Evolutionary conservation across 2,329 filamentous ascomycete species (phyloP), one percentile per base, ranked within the genome.

Genomic region (Diaporthe destruens): DNA sequence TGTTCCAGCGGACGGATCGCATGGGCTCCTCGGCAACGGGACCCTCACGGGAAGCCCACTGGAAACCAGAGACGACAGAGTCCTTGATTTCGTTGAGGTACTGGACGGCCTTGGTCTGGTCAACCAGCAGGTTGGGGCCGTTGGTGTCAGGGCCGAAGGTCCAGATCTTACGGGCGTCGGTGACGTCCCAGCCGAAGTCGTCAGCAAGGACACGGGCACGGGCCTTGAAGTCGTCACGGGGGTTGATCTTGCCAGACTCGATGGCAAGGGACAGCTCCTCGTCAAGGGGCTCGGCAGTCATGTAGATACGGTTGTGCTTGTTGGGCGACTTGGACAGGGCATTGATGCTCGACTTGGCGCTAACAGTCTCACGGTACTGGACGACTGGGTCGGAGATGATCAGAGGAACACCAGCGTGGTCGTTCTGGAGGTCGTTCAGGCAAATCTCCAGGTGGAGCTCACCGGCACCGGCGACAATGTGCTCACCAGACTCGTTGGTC

Each of bases 41-140:
- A 89, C 96, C 96, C 91, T 99, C 96, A 84, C 96, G 93, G 80
- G 94, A 94, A 79, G 96, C 96, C 96, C 96, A 99, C 88, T 99
- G 96, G 95, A 99, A 99, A 92, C 96, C 96, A 79, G 96, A 98
- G 83, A 98, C 95, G 80, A 98, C 93, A 75, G 96, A 98, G 84
- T 99, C 96, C 94, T 99, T 99, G 92, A 99, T 99, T 94, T 99
- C 96, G 89, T 94, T 96, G 83, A 99, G 91, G 92, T 98, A 99
- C 90, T 99, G 96, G 78, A 99, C 96, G 80, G 96, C 96, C 94
- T 98, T 99, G 90, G 96, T 98, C 93, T 98, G 96, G 88, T 99
- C 96, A 83, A 99, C 92, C 80, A 99, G 89, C 90, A 99, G 88
- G 92, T 99, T 99, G 91, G 96, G 93, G 86, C 96, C 96, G 82